phyloP scores from a whole-genome alignment of 2,329 filamentous ascomycete species.

The Aureobasidium pullulans region DNA sequence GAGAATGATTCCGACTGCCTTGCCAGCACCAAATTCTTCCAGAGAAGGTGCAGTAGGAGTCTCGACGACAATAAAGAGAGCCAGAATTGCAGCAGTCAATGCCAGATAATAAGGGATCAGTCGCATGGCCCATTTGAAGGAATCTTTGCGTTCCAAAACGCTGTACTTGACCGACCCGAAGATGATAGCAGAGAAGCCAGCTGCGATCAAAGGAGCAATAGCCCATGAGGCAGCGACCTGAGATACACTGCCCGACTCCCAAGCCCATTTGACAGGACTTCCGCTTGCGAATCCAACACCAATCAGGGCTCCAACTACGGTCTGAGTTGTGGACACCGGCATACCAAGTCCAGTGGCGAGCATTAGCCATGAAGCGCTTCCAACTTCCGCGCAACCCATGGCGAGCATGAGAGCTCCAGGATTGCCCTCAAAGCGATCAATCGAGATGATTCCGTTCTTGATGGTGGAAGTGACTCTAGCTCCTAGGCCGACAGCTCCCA shows the following conservation, averaged over 20 bases:
- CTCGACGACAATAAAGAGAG: slow-evolving; percentile 45
- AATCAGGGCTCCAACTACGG: slow-evolving; percentile 51
- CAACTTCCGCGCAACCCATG: slow-evolving; percentile 40
- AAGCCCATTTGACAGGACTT: slow-evolving; percentile 30
- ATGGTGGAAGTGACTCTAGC: slow-evolving; percentile 53
- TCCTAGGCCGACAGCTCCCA: slow-evolving; percentile 46
- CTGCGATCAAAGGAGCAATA: slow-evolving; percentile 43
- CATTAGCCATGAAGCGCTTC: slow-evolving; percentile 52
- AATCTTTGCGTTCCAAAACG: slow-evolving; percentile 42
- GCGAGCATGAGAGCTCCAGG: slow-evolving; percentile 35
- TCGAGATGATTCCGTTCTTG: slow-evolving; percentile 51
- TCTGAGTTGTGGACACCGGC: slow-evolving; percentile 57
- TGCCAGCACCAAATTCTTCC: not conserved
- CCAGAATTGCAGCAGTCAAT: slow-evolving; percentile 40
- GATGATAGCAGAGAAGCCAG: slow-evolving; percentile 41
- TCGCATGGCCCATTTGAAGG: slow-evolving; percentile 43
- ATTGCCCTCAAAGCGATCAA: slow-evolving; percentile 38
- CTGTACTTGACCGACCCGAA: slow-evolving; percentile 43
- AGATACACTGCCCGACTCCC: not conserved
- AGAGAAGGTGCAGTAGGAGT: not conserved
- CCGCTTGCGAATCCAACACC: slow-evolving; percentile 50
- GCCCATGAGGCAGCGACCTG: slow-evolving; percentile 30
- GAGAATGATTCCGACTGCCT: slow-evolving; percentile 44
- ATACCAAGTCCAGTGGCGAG: slow-evolving; percentile 47
- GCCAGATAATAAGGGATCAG: slow-evolving; percentile 44